These are phyloP conservation scores for Podaxis carcinomalis DNA, from an alignment of 768 basidiomycete species.

Conservation along the genomic window DNA sequence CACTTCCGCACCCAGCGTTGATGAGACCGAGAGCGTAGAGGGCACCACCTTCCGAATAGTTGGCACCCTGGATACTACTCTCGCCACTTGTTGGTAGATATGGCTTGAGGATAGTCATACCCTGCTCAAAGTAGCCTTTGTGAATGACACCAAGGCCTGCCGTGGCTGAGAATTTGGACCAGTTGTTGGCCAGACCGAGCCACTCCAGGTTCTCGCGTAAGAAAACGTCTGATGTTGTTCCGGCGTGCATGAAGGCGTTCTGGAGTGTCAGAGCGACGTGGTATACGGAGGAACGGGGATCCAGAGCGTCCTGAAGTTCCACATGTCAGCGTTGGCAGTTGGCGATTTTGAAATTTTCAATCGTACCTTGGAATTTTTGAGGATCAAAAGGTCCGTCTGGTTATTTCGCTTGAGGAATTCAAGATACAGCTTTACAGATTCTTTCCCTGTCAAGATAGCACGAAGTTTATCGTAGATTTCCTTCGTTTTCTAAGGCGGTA, in stretches of 20 bases:
- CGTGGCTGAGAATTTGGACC: slow-evolving; percentile 98
- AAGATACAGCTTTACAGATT: slow-evolving; percentile 88
- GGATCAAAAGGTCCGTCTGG: slow-evolving; percentile 84
- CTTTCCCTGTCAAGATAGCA: slow-evolving; percentile 84
- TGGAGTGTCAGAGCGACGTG: slow-evolving; percentile 95
- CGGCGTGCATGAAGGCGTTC: slow-evolving; percentile 98
- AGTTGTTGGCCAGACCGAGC: slow-evolving; percentile 92
- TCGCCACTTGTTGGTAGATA: slow-evolving; percentile 85
- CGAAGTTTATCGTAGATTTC: slow-evolving; percentile 70
- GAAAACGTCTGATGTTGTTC: slow-evolving; percentile 93
- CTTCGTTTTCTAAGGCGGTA: slow-evolving; percentile 45
- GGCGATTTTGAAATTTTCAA: not conserved
- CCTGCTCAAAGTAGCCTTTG: slow-evolving; percentile 93
- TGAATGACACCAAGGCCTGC: slow-evolving; percentile 97
- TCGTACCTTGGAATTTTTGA: slow-evolving; percentile 86
- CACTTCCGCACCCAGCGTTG: slow-evolving; percentile 84
- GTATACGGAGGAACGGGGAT: slow-evolving; percentile 93
- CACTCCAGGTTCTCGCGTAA: slow-evolving; percentile 95
- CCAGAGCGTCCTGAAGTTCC: slow-evolving; percentile 69
- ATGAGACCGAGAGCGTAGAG: slow-evolving; percentile 93
- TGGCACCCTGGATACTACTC: slow-evolving; percentile 70
- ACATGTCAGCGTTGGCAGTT: slow-evolving; percentile 6
- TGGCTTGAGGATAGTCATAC: slow-evolving; percentile 87
- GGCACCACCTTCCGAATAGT: slow-evolving; percentile 95
- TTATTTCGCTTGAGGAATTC: slow-evolving; percentile 96